Conservation (phyloP, 306 rosid species). For the Castanea crenata region DNA sequence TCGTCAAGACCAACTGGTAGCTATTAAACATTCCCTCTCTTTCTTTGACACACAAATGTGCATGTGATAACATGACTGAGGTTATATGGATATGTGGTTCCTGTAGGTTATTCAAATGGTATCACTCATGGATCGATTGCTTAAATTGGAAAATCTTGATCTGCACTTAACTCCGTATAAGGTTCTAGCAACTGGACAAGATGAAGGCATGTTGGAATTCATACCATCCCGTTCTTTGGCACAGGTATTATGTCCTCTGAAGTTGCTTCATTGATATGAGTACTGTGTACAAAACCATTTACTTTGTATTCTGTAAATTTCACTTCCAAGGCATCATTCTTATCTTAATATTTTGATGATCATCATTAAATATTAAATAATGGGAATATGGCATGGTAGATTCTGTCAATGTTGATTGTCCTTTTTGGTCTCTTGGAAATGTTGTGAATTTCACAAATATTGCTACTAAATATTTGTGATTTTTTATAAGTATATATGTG, state of each 20-base stretch:
- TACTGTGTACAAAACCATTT: conserved; percentile 13
- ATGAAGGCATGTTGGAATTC: conserved; percentile 97
- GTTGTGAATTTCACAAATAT: not conserved
- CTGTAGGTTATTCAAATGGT: conserved; percentile 97
- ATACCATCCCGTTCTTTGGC: conserved; percentile 94
- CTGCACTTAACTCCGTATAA: conserved; percentile 86
- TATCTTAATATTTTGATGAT: not conserved
- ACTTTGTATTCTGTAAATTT: not conserved
- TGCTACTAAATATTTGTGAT: not conserved
- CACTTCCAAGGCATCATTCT: not conserved
- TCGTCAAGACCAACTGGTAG: conserved; percentile 97
- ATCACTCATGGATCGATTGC: conserved; percentile 93
- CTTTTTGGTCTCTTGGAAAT: not conserved
- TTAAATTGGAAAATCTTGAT: conserved; percentile 91
- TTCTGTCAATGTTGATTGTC: not conserved
- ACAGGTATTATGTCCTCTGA: conserved; percentile 42
- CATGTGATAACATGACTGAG: conserved; percentile 14
- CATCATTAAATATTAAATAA: not conserved
- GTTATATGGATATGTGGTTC: conserved; percentile 26
- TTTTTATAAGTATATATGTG: not conserved
- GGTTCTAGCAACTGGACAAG: conserved; percentile 98
- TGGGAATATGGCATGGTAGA: not conserved
- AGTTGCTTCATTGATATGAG: conserved; percentile 4
- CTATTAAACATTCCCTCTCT: conserved; percentile 30
- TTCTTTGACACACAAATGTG: not conserved